Conservation (phyloP, 2,329 filamentous ascomycete genomes). For the Sporothrix euskadiensis region DNA sequence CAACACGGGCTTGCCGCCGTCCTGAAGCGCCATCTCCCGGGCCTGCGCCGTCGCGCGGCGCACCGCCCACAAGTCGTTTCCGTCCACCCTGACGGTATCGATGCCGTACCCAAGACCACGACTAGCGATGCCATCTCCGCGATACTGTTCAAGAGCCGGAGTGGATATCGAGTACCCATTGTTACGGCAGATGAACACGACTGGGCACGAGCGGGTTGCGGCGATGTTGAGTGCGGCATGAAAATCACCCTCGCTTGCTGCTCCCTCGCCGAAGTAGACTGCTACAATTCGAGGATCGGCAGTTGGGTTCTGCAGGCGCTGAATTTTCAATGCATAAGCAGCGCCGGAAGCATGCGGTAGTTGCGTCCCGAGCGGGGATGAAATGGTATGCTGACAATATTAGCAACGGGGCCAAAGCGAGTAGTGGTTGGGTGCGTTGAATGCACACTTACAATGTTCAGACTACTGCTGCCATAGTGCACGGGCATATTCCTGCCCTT, state of each 20-base stretch:
- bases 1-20: conserved; percentile 79
- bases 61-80: conserved; percentile 79
- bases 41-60: conserved; percentile 70
- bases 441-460: conserved; percentile 69
- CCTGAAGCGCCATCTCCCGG: conserved; percentile 72
- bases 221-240: conserved; percentile 81
- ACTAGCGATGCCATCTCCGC: conserved; percentile 77
- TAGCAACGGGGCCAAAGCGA: not conserved
- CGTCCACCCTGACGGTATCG: conserved; percentile 77
- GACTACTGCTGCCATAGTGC: conserved; percentile 82
- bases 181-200: conserved; percentile 79
- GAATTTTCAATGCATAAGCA: conserved; percentile 76
- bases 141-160: conserved; percentile 77
- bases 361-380: conserved; percentile 74
- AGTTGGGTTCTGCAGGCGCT: conserved; percentile 65
- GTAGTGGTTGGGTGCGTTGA: too few species aligned
- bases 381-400: conserved; percentile 65
- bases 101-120: conserved; percentile 80
- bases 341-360: conserved; percentile 77
- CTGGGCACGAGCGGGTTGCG: conserved; percentile 72
- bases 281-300: conserved; percentile 63
- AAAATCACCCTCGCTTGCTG: conserved; percentile 79
- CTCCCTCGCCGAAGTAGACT: conserved; percentile 81
- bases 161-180: conserved; percentile 83
- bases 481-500: conserved; percentile 94